Percentiles rank a stretch among this genome's conserved stretches.
Evolutionary conservation across 2,329 filamentous ascomycete species (phyloP).

Genomic region (Ascochyta pisi): DNA sequence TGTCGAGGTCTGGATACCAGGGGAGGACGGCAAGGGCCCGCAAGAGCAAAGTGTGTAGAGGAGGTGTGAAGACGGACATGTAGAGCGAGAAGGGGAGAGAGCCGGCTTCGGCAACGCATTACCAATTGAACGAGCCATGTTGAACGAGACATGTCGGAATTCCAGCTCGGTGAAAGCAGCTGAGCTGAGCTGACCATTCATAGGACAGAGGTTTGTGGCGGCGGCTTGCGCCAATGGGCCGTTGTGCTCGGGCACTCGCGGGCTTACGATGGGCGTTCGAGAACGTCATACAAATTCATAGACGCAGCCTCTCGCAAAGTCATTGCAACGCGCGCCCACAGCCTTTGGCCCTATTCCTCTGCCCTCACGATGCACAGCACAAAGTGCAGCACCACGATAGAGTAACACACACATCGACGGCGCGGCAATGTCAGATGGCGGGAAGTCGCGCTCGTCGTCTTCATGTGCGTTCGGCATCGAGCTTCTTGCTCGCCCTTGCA

Average conservation of each 20-base stretch:
- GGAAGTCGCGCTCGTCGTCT: slow-evolving; percentile 57
- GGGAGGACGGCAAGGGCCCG: slow-evolving; percentile 18
- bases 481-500: background rate
- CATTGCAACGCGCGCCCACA: slow-evolving; percentile 3
- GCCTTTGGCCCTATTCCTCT: background rate
- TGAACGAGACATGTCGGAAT: background rate
- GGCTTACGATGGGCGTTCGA: slow-evolving; percentile 1
- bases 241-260: slow-evolving; percentile 13
- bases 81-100: background rate
- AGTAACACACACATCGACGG: slow-evolving; percentile 35
- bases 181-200: background rate
- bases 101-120: background rate
- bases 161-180: background rate
- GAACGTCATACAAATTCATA: slow-evolving; percentile 19
- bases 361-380: slow-evolving; percentile 17
- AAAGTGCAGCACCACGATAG: slow-evolving; percentile 16
- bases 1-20: slow-evolving; percentile 49
- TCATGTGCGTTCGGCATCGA: slow-evolving; percentile 47
- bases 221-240: slow-evolving; percentile 7
- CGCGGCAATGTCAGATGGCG: slow-evolving; percentile 61
- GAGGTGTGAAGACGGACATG: background rate
- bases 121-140: background rate
- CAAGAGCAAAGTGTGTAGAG: background rate
- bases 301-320: background rate
- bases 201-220: slow-evolving; percentile 8